Percentiles rank a stretch among this genome's conserved stretches.
Evolutionary conservation across 2,329 filamentous ascomycete genomes (phyloP).

Genomic region (Fusarium sp.): DNA sequence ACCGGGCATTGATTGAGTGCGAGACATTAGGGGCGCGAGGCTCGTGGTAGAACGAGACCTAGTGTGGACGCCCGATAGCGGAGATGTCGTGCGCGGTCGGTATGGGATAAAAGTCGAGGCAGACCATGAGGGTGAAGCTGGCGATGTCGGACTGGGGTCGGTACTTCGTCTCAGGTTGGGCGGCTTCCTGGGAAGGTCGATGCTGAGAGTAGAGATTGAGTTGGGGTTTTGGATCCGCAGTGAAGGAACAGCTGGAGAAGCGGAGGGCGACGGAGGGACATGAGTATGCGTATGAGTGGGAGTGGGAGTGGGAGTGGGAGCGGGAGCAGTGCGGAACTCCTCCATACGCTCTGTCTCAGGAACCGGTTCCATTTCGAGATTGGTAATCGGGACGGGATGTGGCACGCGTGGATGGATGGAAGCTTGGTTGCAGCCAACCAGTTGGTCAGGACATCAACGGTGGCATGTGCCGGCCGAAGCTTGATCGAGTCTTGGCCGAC

Average conservation of each 20-base stretch:
- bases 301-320: slow-evolving; percentile 49
- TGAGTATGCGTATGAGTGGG: slow-evolving; percentile 54
- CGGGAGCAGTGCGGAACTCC: slow-evolving; percentile 67
- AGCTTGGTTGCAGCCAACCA: slow-evolving; percentile 23
- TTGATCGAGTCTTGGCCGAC: slow-evolving; percentile 25
- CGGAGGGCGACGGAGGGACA: slow-evolving; percentile 51
- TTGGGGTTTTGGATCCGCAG: slow-evolving; percentile 59
- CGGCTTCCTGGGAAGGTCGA: slow-evolving; percentile 60
- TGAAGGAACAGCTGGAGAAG: slow-evolving; percentile 62
- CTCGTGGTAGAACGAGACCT: slow-evolving; percentile 67
- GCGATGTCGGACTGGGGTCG: slow-evolving; percentile 64
- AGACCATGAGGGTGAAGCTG: slow-evolving; percentile 59
- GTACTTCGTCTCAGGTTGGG: slow-evolving; percentile 65
- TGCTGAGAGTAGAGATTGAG: slow-evolving; percentile 51
- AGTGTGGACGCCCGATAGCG: slow-evolving; percentile 64
- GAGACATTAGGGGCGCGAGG: slow-evolving; percentile 65
- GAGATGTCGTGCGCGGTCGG: slow-evolving; percentile 69
- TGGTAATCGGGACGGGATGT: slow-evolving; percentile 24
- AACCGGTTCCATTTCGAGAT: slow-evolving; percentile 68
- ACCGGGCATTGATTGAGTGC: slow-evolving; percentile 71
- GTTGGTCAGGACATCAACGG: slow-evolving; percentile 36
- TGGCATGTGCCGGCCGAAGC: slow-evolving; percentile 39
- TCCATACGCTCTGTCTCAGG: slow-evolving; percentile 75
- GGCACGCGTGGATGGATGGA: slow-evolving; percentile 34
- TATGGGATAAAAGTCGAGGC: slow-evolving; percentile 60